Evolutionary conservation across 2,329 filamentous ascomycete genomes (phyloP).

Genomic region (Hymenoscyphus fructigenus): DNA sequence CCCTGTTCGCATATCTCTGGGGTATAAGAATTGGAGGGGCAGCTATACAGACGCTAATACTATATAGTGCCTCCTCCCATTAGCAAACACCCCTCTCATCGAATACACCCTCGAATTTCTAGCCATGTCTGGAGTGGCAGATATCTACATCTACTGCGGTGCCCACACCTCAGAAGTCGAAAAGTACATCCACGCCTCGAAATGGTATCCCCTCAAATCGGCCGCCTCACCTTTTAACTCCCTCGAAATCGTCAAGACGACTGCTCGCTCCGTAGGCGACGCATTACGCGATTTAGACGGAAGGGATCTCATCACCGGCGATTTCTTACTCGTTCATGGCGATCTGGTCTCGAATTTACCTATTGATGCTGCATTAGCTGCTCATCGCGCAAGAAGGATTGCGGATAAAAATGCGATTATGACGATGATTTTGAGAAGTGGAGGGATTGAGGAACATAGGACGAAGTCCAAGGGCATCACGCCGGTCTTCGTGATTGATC

Average conservation of each 20-base stretch:
- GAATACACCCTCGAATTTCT: constrained; percentile 98
- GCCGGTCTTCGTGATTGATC: constrained; percentile 85
- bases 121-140: constrained; percentile 90
- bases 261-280: constrained; percentile 85
- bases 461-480: constrained; percentile 74
- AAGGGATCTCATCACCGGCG: constrained; percentile 78
- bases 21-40: background rate
- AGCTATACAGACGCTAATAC: background rate
- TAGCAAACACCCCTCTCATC: constrained; percentile 92
- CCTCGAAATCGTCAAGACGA: constrained; percentile 80
- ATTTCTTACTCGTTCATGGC: constrained; percentile 90
- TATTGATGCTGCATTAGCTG: constrained; percentile 74
- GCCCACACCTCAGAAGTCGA: constrained; percentile 86
- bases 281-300: constrained; percentile 92
- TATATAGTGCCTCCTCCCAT: constrained; percentile 78
- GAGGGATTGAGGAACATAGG: constrained; percentile 66
- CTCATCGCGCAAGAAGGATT: constrained; percentile 76
- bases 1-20: background rate
- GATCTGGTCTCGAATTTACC: constrained; percentile 89
- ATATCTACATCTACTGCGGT: constrained; percentile 89
- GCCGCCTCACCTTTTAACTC: constrained; percentile 69
- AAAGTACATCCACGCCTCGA: constrained; percentile 77
- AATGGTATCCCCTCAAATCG: constrained; percentile 70
- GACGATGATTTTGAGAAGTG: constrained; percentile 88
- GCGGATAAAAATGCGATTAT: constrained; percentile 94